Evolutionary conservation across 192 early-diverging fungal genomes (phyloP).

Genomic region (Podila minutissima): DNA sequence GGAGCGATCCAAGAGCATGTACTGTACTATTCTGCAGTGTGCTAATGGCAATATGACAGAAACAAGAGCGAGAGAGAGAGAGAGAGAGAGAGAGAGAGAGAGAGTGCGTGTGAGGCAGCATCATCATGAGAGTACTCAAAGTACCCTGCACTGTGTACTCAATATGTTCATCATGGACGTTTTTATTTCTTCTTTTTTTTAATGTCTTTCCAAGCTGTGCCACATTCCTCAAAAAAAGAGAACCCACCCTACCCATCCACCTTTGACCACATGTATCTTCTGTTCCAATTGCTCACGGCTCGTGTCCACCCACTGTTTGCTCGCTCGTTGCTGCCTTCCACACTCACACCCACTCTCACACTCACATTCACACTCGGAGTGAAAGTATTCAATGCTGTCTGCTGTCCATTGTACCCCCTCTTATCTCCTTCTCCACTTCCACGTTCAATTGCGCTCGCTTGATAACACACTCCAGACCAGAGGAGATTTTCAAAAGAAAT

Average conservation of each 20-base stretch:
- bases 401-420: no score
- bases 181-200: background rate
- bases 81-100: background rate
- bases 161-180: background rate
- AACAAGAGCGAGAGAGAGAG: background rate
- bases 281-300: no score
- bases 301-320: no score
- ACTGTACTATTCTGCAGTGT: background rate
- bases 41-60: background rate
- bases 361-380: no score
- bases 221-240: background rate
- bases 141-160: no score
- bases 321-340: no score
- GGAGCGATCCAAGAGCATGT: background rate
- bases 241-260: no score
- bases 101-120: no score
- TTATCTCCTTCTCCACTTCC: no score
- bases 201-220: background rate
- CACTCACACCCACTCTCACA: no score
- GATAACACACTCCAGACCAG: background rate
- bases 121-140: no score
- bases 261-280: no score
- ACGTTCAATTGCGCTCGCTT: background rate
- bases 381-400: background rate
- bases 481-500: background rate